Percentiles rank a stretch among this genome's conserved stretches.
Evolutionary conservation across 441 rosid genomes (phyloP).

Genomic region (Syzygium syzygioides): DNA sequence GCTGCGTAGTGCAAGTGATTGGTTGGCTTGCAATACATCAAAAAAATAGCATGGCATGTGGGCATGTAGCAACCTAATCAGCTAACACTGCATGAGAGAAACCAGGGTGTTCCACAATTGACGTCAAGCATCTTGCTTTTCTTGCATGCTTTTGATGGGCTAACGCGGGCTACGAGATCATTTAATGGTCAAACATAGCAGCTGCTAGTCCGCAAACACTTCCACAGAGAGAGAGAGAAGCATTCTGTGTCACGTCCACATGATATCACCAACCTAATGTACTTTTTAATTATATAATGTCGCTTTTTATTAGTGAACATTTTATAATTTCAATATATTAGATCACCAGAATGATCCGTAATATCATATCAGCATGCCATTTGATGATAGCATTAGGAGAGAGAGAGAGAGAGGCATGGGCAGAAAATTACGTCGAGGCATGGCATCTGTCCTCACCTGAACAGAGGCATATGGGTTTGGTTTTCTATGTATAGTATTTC

Average conservation of each 20-base stretch:
- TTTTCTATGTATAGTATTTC: constrained; percentile 11
- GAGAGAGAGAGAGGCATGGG: constrained; percentile 6
- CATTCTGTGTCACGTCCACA: not conserved
- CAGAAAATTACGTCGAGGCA: constrained; percentile 16
- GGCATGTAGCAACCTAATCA: constrained; percentile 5
- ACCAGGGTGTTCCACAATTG: not conserved
- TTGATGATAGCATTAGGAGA: not conserved
- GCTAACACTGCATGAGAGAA: not conserved
- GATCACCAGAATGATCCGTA: not conserved
- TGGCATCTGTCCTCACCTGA: constrained; percentile 13
- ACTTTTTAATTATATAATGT: not conserved
- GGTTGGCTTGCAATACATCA: not conserved
- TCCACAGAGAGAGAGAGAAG: not conserved
- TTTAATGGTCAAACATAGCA: constrained; percentile 40
- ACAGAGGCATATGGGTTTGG: constrained; percentile 19
- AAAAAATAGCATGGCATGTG: constrained; percentile 5
- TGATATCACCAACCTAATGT: not conserved
- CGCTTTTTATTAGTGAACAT: not conserved
- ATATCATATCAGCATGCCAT: not conserved
- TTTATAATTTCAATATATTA: not conserved
- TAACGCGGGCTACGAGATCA: not conserved
- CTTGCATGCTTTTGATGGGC: not conserved
- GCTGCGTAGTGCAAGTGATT: not conserved
- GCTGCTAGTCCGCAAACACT: constrained; percentile 22
- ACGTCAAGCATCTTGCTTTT: constrained; percentile 9